Evolutionary conservation across 2,329 filamentous ascomycete genomes (phyloP).

Genomic region (Alternaria brassicicola): DNA sequence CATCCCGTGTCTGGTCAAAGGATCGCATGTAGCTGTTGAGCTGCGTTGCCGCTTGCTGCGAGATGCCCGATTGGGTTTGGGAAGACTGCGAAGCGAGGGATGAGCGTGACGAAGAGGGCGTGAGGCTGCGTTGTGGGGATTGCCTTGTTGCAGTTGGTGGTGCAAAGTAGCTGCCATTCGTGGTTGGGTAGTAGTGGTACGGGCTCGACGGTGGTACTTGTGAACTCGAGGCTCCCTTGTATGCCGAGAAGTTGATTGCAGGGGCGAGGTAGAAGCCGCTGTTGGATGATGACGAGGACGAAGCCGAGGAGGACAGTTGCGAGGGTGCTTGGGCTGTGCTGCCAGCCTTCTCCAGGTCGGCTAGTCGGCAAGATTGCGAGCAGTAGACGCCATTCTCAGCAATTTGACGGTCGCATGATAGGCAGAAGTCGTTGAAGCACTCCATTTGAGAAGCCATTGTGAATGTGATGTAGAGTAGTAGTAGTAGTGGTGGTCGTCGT

Average conservation of each 20-base stretch:
- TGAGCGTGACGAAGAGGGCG: constrained; percentile 76
- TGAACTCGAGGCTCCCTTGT: constrained; percentile 62
- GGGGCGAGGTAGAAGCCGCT: constrained; percentile 71
- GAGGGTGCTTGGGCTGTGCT: constrained; percentile 46
- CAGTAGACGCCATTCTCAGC: constrained; percentile 80
- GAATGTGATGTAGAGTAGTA: not conserved
- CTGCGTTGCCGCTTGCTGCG: constrained; percentile 78
- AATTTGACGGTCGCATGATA: constrained; percentile 90
- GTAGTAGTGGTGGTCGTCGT: constrained; percentile 1
- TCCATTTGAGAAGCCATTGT: constrained; percentile 55
- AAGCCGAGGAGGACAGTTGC: constrained; percentile 60
- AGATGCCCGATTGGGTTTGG: constrained; percentile 61
- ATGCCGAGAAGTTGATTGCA: constrained; percentile 74
- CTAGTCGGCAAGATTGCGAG: constrained; percentile 87
- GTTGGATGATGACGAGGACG: constrained; percentile 57
- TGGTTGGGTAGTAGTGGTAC: constrained; percentile 44
- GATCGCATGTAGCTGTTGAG: constrained; percentile 85
- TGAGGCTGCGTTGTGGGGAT: constrained; percentile 51
- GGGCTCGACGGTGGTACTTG: constrained; percentile 55
- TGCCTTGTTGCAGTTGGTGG: constrained; percentile 36
- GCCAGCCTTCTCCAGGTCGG: constrained; percentile 77
- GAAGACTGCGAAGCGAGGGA: constrained; percentile 78
- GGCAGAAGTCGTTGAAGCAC: constrained; percentile 92
- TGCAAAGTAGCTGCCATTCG: constrained; percentile 48
- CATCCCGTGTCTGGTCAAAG: constrained; percentile 80